phyloP scores from a whole-genome alignment of 2,329 filamentous ascomycete genomes.

The Akanthomyces dipterigenus region DNA sequence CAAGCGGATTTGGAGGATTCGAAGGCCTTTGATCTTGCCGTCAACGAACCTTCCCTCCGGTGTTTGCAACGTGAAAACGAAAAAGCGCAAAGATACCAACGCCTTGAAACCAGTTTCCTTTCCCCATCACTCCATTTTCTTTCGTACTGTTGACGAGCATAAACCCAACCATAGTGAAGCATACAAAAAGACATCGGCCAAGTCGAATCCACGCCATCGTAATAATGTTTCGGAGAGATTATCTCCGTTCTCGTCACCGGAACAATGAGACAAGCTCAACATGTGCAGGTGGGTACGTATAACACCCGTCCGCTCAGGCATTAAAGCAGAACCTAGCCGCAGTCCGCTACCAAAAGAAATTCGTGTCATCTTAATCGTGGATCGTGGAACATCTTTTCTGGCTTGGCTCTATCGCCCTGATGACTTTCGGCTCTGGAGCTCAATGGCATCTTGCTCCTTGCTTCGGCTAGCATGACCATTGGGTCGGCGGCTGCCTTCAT shows the following conservation, averaged over 20 bases:
- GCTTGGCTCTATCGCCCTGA: slow-evolving; percentile 18
- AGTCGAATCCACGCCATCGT: background rate
- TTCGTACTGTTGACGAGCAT: background rate
- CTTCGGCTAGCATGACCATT: slow-evolving; percentile 34
- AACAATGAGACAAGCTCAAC: background rate
- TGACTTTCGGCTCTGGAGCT: slow-evolving; percentile 43
- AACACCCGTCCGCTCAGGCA: background rate
- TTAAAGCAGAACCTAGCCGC: background rate
- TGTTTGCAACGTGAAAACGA: background rate
- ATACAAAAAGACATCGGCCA: background rate
- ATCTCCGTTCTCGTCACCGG: background rate
- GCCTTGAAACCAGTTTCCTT: slow-evolving; percentile 7
- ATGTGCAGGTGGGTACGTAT: background rate
- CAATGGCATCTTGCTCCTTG: slow-evolving; percentile 38
- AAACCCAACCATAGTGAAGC: background rate
- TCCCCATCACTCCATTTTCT: slow-evolving; percentile 8
- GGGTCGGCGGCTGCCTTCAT: slow-evolving; percentile 37
- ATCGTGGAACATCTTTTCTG: background rate
- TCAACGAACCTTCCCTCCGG: background rate
- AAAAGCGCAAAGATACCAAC: background rate
- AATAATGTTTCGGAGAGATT: background rate
- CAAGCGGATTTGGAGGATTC: background rate
- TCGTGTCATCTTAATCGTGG: slow-evolving; percentile 11
- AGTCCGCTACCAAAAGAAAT: slow-evolving; percentile 9
- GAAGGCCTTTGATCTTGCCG: background rate